These are phyloP conservation scores for Acorus gramineus DNA, from an alignment of 106 monocot genomes.

Conservation along the genomic window DNA sequence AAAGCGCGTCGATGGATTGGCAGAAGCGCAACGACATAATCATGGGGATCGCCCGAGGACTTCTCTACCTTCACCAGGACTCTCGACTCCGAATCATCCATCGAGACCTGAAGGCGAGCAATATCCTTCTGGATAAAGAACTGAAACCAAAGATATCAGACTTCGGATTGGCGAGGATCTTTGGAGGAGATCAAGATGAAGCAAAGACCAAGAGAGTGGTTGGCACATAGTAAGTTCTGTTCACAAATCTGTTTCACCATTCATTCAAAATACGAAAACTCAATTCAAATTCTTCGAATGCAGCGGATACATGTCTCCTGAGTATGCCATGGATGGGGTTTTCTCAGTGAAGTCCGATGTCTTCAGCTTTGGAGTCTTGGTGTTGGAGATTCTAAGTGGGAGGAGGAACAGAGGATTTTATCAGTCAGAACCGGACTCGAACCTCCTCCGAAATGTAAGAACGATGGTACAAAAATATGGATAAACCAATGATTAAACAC, in stretches of 20 bases:
- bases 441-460: constrained; percentile 25
- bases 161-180: constrained; percentile 41
- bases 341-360: constrained; percentile 40
- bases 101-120: constrained; percentile 37
- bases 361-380: constrained; percentile 31
- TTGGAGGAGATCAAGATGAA: constrained; percentile 13
- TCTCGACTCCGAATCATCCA: constrained; percentile 31
- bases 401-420: constrained; percentile 22
- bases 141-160: constrained; percentile 46
- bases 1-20: constrained; percentile 10
- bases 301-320: constrained; percentile 45
- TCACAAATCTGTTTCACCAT: too few species aligned
- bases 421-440: background rate
- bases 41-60: constrained; percentile 23
- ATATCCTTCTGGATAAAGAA: constrained; percentile 25
- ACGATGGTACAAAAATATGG: background rate
- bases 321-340: constrained; percentile 32
- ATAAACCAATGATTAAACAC: background rate
- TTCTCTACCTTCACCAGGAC: constrained; percentile 38
- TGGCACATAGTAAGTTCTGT: constrained; percentile 36
- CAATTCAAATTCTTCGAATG: background rate
- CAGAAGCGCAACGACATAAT: constrained; percentile 13
- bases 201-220: constrained; percentile 19
- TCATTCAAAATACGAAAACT: too few species aligned
- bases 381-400: constrained; percentile 32